These are phyloP conservation scores for Porodaedalea pini DNA, from an alignment of 1,284 basidiomycete genomes.

Conservation along the genomic window DNA sequence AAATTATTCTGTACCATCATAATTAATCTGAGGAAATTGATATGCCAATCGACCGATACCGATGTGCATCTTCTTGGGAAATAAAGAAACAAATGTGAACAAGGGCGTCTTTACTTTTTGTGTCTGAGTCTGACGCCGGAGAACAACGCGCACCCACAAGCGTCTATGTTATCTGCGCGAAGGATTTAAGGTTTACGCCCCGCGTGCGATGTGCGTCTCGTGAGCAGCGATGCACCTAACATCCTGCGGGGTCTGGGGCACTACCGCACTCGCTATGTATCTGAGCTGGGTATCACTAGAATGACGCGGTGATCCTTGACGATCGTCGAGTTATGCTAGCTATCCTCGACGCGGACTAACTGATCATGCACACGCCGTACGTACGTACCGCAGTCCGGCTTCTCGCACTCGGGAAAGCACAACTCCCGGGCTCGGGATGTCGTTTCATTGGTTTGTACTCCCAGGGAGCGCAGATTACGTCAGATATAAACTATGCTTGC, in stretches of 20 bases:
- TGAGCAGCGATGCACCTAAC: background rate
- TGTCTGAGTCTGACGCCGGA: slow-evolving; percentile 1
- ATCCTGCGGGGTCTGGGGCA: too few relatives aligned
- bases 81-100: background rate
- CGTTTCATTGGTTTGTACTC: background rate
- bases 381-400: too few relatives aligned
- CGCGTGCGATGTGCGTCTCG: background rate
- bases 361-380: too few relatives aligned
- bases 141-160: slow-evolving; percentile 2
- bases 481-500: background rate
- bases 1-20: background rate
- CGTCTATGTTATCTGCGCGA: background rate
- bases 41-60: too few relatives aligned
- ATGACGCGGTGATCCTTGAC: slow-evolving; percentile 2
- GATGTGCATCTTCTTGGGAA: background rate
- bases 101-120: too few relatives aligned
- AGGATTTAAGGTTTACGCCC: background rate
- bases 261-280: too few relatives aligned
- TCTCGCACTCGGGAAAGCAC: background rate
- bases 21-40: background rate
- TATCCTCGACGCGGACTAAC: too few relatives aligned
- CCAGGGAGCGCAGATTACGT: background rate
- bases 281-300: background rate
- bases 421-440: background rate
- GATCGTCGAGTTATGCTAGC: background rate